Conservation (phyloP, 208 protist genomes). For the Entamoeba invadens region DNA sequence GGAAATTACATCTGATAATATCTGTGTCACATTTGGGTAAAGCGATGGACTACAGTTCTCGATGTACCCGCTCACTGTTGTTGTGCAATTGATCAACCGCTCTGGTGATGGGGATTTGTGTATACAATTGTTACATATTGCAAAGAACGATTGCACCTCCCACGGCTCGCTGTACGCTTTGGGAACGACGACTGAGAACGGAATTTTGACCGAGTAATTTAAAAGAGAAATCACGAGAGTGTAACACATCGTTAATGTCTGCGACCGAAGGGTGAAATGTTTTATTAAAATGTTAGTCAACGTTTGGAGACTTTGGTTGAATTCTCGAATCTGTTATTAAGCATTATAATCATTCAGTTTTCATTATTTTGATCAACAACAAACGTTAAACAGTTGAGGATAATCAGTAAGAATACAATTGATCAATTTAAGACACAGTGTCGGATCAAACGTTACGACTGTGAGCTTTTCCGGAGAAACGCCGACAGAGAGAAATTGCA, state of each 20-base stretch:
- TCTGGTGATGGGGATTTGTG: neutral
- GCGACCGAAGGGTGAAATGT: neutral
- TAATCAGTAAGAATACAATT: neutral
- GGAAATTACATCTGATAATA: neutral
- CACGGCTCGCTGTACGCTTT: neutral
- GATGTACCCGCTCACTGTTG: neutral
- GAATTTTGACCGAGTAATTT: neutral
- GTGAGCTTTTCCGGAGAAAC: neutral
- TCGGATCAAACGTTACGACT: neutral
- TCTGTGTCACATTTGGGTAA: neutral
- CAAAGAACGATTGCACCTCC: neutral
- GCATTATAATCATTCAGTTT: too few relatives aligned
- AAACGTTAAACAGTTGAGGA: neutral
- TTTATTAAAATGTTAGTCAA: neutral
- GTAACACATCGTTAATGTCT: neutral
- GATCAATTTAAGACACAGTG: neutral
- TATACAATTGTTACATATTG: neutral
- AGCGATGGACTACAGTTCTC: neutral
- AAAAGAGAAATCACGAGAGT: neutral
- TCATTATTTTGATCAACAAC: too few relatives aligned
- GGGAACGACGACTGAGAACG: neutral
- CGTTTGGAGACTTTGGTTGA: neutral
- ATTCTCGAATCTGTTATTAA: neutral
- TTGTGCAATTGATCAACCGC: neutral
- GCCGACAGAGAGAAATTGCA: neutral